Evolutionary conservation across 768 basidiomycete genomes (phyloP), one percentile per base, ranked within the genome.

Genomic region (Lactarius sanguifluus): DNA sequence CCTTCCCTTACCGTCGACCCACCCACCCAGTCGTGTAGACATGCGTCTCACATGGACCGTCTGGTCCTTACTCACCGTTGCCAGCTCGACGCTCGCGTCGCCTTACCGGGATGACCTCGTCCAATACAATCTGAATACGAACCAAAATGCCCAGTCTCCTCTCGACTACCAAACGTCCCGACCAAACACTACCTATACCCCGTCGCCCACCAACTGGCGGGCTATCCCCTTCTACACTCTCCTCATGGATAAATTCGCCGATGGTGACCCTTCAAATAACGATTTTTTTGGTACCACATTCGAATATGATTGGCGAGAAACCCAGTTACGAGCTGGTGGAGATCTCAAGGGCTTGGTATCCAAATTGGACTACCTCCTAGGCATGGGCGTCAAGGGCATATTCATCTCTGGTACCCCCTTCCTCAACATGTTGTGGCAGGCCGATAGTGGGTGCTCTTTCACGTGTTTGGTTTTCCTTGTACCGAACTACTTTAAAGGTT

Each of bases 361-460:
- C 25, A 87, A 83, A 64, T 80, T 97, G 67, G 95, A 97, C 77
- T 97, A 97, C 75, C 80, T 97, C 20, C 81, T 92, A 55, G 92
- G 91, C 69, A 95, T 96, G 92, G 95, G 95, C 69, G 78, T 94
- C 67, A 81, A 81, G 71, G 82, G 87, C 60, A 86, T 97, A 71
- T 97, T 93, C 79, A 90, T 96, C 75, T 93, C 95, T 28, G 95
- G 95, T 61, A 97, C 95, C 1, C 86, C 89, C 61, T 97, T 94
- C 77, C 68, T 97, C 68, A 96, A 96, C 82, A 95, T 95, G 94
- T 77, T 93, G n/a, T 96, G 94, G 94, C 90, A 95, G 74, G 90
- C 93, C 4, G 94, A 96, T 83, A 94, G 94, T 95, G 62, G 74
- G 93, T 85, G 32, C 52, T 59, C 20, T 32, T 41, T 34, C 23